These are phyloP conservation scores for Boletellus ananiceps DNA, from an alignment of 768 basidiomycete species.

Conservation along the genomic window DNA sequence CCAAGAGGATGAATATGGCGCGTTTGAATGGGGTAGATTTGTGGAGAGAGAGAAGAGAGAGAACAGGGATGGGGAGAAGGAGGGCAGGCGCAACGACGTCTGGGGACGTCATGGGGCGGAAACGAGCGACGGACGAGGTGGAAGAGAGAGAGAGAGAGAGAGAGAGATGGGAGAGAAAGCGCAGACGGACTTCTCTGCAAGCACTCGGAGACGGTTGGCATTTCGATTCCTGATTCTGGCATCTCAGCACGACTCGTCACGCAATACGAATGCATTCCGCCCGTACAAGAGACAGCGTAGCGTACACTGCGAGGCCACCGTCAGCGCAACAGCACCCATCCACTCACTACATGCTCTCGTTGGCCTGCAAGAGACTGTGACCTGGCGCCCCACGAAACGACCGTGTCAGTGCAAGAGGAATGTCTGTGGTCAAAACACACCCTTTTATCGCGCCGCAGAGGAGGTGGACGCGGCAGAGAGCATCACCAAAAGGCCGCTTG, in stretches of 20 bases:
- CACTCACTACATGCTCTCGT: no score
- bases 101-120: constrained; percentile 19
- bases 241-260: constrained; percentile 13
- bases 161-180: constrained; percentile 1
- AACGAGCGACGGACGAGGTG: constrained; percentile 15
- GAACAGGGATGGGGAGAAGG: constrained; percentile 20
- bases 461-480: not conserved
- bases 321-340: no score
- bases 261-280: not conserved
- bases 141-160: constrained; percentile 8
- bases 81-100: constrained; percentile 26
- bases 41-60: constrained; percentile 13
- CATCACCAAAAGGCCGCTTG: not conserved
- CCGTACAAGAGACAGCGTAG: not conserved
- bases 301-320: no score
- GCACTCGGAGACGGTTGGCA: constrained; percentile 11
- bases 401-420: constrained; percentile 3
- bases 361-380: no score
- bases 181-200: not conserved
- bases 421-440: not conserved
- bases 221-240: constrained; percentile 17
- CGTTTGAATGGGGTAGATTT: constrained; percentile 7
- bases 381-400: no score
- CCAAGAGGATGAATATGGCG: constrained; percentile 17
- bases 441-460: constrained; percentile 11